Conservation (phyloP, 139 green algal genomes). For the Volvox reticuliferus region DNA sequence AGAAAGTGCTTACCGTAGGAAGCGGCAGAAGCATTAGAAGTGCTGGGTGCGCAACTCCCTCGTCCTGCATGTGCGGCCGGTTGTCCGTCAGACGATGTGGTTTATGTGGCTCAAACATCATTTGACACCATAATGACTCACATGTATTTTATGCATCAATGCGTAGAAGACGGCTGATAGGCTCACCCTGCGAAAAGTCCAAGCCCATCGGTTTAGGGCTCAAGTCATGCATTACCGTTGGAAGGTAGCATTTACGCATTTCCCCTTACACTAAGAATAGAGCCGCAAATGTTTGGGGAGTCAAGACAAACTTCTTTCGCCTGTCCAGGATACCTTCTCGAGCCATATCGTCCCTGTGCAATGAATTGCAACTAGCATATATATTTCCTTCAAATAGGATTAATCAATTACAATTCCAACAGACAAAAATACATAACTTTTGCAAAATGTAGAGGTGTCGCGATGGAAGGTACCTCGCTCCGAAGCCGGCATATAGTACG, state of each 20-base stretch:
- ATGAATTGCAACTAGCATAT: too few species aligned
- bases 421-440: not conserved
- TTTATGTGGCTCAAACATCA: not conserved
- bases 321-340: constrained; percentile 5
- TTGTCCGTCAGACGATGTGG: too few species aligned
- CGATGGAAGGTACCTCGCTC: not conserved
- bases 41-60: constrained; percentile 13
- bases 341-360: not conserved
- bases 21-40: constrained; percentile 14
- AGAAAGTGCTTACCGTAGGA: not conserved
- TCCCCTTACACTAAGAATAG: constrained; percentile 7
- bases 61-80: not conserved
- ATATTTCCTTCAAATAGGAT: not conserved
- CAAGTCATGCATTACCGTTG: too few species aligned
- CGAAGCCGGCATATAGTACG: not conserved
- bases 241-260: not conserved
- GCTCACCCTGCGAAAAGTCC: not conserved
- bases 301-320: not conserved
- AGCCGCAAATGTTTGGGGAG: not conserved
- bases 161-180: constrained; percentile 22
- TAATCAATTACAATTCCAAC: not conserved
- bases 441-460: too few species aligned
- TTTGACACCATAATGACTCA: not conserved
- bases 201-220: too few species aligned
- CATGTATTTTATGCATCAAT: constrained; percentile 33